phyloP scores from a whole-genome alignment of 1,139 yeast species.

The Insectozyma bohioensis region DNA sequence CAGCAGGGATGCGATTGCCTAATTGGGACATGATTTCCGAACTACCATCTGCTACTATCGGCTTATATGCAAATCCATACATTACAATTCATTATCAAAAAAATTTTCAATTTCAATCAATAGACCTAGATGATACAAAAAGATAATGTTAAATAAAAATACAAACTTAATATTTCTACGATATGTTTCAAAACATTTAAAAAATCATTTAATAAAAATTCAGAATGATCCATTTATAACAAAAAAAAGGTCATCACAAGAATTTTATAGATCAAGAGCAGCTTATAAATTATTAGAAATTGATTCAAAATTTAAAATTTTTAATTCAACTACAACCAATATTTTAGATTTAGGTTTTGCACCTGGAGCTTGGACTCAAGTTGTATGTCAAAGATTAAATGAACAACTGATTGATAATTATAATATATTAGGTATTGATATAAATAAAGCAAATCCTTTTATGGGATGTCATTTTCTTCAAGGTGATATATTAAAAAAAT shows the following conservation, averaged over 20 bases:
- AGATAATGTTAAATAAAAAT: too few relatives aligned
- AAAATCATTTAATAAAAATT: slow-evolving; percentile 75
- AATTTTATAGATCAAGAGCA: slow-evolving; percentile 77
- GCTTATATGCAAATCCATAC: too few relatives aligned
- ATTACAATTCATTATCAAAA: too few relatives aligned
- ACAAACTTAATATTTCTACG: neutral
- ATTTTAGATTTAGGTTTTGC: slow-evolving; percentile 72
- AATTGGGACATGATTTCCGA: too few relatives aligned
- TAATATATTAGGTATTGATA: slow-evolving; percentile 43
- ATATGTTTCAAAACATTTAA: slow-evolving; percentile 25
- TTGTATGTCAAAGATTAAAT: slow-evolving; percentile 30
- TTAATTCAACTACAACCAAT: slow-evolving; percentile 47
- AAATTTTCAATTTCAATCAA: too few relatives aligned
- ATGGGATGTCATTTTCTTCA: slow-evolving; percentile 39
- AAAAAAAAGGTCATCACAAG: slow-evolving; percentile 30
- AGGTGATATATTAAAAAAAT: slow-evolving; percentile 39
- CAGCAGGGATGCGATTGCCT: too few relatives aligned
- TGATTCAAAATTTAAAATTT: slow-evolving; percentile 59
- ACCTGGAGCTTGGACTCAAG: slow-evolving; percentile 53
- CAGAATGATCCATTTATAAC: slow-evolving; percentile 66
- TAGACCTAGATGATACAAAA: too few relatives aligned
- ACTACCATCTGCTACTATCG: too few relatives aligned
- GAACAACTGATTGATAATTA: slow-evolving; percentile 13
- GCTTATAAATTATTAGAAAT: slow-evolving; percentile 82
- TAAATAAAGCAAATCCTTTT: slow-evolving; percentile 40